Evolutionary conservation across 176 grass and related monocot species (phyloP), one percentile per base, ranked within the genome.

Genomic region (Eleusine coracana): DNA sequence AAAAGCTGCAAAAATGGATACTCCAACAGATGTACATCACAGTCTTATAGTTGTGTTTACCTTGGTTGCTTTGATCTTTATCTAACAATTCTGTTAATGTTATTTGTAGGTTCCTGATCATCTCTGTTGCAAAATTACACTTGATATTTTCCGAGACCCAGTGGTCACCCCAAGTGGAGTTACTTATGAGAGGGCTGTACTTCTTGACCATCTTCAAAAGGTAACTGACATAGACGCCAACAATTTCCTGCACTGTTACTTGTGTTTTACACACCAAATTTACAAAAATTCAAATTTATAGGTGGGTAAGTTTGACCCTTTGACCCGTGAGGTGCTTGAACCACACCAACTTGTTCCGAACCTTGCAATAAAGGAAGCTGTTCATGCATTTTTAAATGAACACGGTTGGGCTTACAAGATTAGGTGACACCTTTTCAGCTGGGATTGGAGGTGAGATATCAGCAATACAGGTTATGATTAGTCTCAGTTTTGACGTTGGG

Each of bases 61-160:
- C 86, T 50, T 38, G 9, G 13, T 50, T 28, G 45, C 34, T 41
- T 25, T 63, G 8, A 64, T 48, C n/a, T 28, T 67, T 10, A 28
- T 65, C 14, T 80, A 77, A 66, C 70, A 29, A 78, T n/a, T 23
- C 6, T 36, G 10, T 54, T 15, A 37, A 41, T 16, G 16, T 55
- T 78, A 34, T 66, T 59, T 87, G 71, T 85, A 98, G 96, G 91
- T 98, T 72, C 96, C 96, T 61, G 96, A 93, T 37, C 89, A 98
- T 85, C 88, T 98, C 25, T 96, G 91, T 42, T 98, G 96, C 88
- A 98, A 98, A 83, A 95, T 98, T 76, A 98, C 93, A 50, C 92
- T 95, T 37, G 89, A 98, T 60, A 74, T 98, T 76, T 92, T 90
- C 59, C 81, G 89, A 60, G 96, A 98, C 69, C 96, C 96, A 39